A percentile compares a stretch with the other conserved stretches of the same genome.
Evolutionary conservation across 768 basidiomycete species (phyloP).

Genomic region (Candolleomyces efflorescens): DNA sequence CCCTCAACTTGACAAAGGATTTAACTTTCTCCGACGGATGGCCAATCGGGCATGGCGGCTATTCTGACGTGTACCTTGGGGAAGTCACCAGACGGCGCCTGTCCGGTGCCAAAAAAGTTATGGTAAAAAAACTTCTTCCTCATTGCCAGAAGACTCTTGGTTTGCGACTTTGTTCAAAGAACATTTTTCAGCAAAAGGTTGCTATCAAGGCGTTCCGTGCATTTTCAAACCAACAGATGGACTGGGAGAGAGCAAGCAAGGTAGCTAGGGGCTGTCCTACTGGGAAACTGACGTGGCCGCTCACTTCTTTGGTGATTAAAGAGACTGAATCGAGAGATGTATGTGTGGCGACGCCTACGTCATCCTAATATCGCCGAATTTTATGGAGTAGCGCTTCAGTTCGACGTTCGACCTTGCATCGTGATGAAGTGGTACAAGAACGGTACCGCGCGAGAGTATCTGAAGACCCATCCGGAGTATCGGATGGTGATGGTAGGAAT

Average conservation of each 20-base stretch:
- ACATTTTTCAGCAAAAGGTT: background rate
- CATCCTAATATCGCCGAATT: conserved; percentile 39
- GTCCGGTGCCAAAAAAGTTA: background rate
- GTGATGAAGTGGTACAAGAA: conserved; percentile 38
- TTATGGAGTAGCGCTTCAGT: conserved; percentile 34
- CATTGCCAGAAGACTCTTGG: too few species aligned
- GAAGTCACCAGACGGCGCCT: conserved; percentile 5
- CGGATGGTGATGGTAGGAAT: conserved; percentile 15
- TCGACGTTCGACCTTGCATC: conserved; percentile 28
- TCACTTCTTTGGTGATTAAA: conserved; percentile 9
- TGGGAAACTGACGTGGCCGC: background rate
- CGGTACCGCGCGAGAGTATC: conserved; percentile 20
- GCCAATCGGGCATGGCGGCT: conserved; percentile 21
- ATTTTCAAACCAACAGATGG: conserved; percentile 15
- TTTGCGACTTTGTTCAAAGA: too few species aligned
- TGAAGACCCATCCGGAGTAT: conserved; percentile 12
- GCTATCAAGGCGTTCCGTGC: conserved; percentile 23
- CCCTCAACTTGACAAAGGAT: conserved; percentile 15
- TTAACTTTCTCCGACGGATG: conserved; percentile 7
- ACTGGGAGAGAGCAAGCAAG: conserved; percentile 14
- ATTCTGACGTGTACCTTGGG: conserved; percentile 22
- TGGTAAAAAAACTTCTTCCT: background rate
- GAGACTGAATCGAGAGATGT: conserved; percentile 39
- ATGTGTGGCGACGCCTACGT: conserved; percentile 34
- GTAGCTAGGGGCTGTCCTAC: conserved; percentile 10